Evolutionary conservation across 768 basidiomycete genomes (phyloP).

Genomic region (Antrodiella citrinella): DNA sequence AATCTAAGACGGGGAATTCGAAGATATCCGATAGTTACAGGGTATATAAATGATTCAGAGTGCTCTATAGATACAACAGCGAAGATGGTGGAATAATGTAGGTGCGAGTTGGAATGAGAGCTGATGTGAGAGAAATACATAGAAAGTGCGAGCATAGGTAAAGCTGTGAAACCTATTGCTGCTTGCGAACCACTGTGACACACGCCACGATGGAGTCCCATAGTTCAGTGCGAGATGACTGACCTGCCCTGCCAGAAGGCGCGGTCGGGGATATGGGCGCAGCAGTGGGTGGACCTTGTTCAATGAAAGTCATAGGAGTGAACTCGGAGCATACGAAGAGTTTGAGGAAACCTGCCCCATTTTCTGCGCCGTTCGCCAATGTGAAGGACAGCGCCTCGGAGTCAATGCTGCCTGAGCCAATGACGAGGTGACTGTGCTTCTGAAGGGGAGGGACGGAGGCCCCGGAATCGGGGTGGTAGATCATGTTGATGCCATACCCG

Average conservation of each 20-base stretch:
- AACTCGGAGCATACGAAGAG: constrained; percentile 47
- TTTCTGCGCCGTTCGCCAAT: constrained; percentile 27
- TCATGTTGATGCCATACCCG: constrained; percentile 42
- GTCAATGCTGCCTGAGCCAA: constrained; percentile 33
- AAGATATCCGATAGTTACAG: too few relatives aligned
- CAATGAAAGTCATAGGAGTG: constrained; percentile 39
- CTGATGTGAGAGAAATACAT: too few relatives aligned
- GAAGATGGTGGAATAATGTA: too few relatives aligned
- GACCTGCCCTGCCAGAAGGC: background rate
- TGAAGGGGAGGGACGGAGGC: constrained; percentile 35
- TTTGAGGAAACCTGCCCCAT: constrained; percentile 47
- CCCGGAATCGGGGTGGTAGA: constrained; percentile 43
- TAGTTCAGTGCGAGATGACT: constrained; percentile 5
- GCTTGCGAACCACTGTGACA: constrained; percentile 18
- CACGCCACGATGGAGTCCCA: constrained; percentile 26
- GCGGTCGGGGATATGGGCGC: background rate
- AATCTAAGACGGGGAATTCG: too few relatives aligned
- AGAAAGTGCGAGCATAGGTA: too few relatives aligned
- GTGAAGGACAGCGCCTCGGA: constrained; percentile 41
- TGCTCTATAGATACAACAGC: too few relatives aligned
- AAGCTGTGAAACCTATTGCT: too few relatives aligned
- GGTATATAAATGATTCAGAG: too few relatives aligned
- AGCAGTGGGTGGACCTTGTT: constrained; percentile 28
- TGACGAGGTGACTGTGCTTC: constrained; percentile 32
- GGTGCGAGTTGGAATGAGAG: too few relatives aligned